Conservation (phyloP, 495 filamentous ascomycete genomes). For the Lophium mytilinum region DNA sequence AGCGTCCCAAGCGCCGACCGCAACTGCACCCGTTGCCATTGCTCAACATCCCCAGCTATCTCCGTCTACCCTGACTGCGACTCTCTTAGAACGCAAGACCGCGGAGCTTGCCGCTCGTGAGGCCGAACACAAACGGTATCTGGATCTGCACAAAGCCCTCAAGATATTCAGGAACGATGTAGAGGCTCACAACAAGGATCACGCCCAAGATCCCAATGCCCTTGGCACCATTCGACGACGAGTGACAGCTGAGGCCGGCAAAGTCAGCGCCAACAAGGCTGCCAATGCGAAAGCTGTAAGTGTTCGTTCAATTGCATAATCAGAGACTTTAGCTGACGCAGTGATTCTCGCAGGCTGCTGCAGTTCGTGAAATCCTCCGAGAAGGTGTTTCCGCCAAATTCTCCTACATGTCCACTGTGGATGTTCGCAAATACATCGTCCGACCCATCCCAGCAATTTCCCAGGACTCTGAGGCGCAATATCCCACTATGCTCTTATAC, state of each 20-base stretch:
- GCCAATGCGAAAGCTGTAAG: slow-evolving; percentile 54
- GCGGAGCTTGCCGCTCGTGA: slow-evolving; percentile 29
- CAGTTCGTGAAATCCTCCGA: slow-evolving; percentile 42
- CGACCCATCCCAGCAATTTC: slow-evolving; percentile 42
- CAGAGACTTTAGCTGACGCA: slow-evolving; percentile 4
- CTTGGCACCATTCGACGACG: slow-evolving; percentile 70
- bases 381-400: slow-evolving; percentile 37
- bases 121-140: slow-evolving; percentile 50
- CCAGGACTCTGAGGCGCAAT: slow-evolving; percentile 40
- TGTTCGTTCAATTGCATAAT: slow-evolving; percentile 1
- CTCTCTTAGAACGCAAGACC: slow-evolving; percentile 8
- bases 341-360: slow-evolving; percentile 32
- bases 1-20: neutral
- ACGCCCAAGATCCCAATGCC: slow-evolving; percentile 49
- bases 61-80: too few relatives aligned
- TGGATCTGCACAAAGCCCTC: slow-evolving; percentile 61
- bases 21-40: neutral
- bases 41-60: neutral
- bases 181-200: slow-evolving; percentile 43
- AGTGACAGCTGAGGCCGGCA: slow-evolving; percentile 63
- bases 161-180: slow-evolving; percentile 58
- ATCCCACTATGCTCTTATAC: slow-evolving; percentile 58
- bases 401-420: slow-evolving; percentile 47
- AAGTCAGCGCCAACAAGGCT: slow-evolving; percentile 56
- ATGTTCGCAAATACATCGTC: slow-evolving; percentile 59